These are phyloP conservation scores for Suhomyces pyralidae DNA, from an alignment of 805 yeast genomes.

Conservation along the genomic window DNA sequence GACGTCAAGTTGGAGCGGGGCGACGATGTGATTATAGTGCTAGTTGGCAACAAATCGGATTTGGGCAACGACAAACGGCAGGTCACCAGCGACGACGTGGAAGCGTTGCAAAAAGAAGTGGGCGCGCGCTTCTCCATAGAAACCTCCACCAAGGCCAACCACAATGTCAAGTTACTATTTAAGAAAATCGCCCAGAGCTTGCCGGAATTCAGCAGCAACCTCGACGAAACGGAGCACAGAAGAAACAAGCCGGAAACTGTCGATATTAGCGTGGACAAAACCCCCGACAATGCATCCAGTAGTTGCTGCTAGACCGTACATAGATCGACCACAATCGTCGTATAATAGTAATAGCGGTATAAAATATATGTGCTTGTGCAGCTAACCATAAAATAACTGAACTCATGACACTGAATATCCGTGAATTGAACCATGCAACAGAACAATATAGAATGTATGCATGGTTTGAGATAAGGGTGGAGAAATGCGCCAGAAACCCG, in stretches of 20 bases:
- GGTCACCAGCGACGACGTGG: conserved; percentile 82
- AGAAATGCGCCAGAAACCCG: neutral
- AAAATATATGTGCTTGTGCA: neutral
- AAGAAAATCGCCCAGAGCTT: conserved; percentile 86
- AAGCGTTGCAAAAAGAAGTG: conserved; percentile 63
- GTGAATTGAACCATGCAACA: neutral
- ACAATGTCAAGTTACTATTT: conserved; percentile 86
- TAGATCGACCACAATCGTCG: neutral
- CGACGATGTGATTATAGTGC: conserved; percentile 78
- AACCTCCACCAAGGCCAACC: conserved; percentile 92
- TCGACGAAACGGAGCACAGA: conserved; percentile 11
- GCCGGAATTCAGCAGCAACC: conserved; percentile 62
- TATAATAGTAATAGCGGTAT: neutral
- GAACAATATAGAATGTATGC: neutral
- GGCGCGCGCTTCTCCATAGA: conserved; percentile 84
- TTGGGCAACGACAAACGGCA: conserved; percentile 70
- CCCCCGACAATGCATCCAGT: conserved; percentile 8
- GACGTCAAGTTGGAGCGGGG: conserved; percentile 95
- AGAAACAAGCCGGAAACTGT: conserved; percentile 33
- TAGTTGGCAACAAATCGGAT: conserved; percentile 92
- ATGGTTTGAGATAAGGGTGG: neutral
- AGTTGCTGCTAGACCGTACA: conserved; percentile 1
- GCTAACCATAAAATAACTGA: neutral
- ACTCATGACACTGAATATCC: neutral
- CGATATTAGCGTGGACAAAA: conserved; percentile 34